Base-by-base conservation (phyloP, 169 alveolate species). In the Cyclospora cayetanensis region DNA sequence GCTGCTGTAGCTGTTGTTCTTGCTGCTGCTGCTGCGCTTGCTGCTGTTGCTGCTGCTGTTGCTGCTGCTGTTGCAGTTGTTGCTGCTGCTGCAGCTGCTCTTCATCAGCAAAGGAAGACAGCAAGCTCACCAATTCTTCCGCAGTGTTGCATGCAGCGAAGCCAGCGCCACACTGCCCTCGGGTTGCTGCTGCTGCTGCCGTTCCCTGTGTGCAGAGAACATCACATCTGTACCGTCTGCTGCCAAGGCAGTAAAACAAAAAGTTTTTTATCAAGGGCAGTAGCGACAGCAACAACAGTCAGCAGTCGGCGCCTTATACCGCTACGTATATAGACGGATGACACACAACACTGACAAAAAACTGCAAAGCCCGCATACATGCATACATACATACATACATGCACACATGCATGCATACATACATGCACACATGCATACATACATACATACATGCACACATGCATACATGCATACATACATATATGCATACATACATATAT, bases 201-300 rank as follows among this genome's bases (percentile, higher is more conserved):
- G 74, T 35, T 2, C 89, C 89, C 74, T 79, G 89, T 74, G 34
- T n/a, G 31, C 39, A 76, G n/a, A 22, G 43, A 20, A n/a, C n/a
- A n/a, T n/a, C n/a, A 11, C 60, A 18, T 9, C 60, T 50, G 60
- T 18, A 11, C 60, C 25, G 60, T 9, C 60, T 50, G 60, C 60
- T 50, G 60, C 60, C 18, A 18, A 9, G 9, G 60, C 60, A 50
- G 60, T 18, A 50, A 50, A 9, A 50, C 25, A 9, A 50, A n/a
- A n/a, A n/a, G n/a, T n/a, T n/a, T n/a, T 18, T 50, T 41, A 43
- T 4, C 55, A 35, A 11, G 39, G 2, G 87, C 87, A 76, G 43
- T 43, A 46, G 43, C 41, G 11, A 37, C 89, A 79, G 50, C 70
- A 79, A 72, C 70, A 79, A 53, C 53, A 79, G 89, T n/a, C 89